Evolutionary conservation across 1,284 basidiomycete genomes (phyloP).

Genomic region (Cutaneotrichosporon cutaneum): DNA sequence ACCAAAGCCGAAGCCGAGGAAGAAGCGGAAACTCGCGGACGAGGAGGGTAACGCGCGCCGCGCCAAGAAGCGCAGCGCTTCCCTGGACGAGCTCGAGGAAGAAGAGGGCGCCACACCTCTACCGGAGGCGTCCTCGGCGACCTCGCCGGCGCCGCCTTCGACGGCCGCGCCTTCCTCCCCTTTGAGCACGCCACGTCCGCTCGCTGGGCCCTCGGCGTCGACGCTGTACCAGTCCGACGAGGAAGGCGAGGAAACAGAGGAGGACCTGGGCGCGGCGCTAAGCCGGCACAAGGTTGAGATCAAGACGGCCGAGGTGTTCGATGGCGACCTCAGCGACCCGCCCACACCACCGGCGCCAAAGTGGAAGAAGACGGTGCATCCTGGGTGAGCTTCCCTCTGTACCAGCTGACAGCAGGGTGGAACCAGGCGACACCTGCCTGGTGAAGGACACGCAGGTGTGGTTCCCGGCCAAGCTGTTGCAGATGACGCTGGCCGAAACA

Average conservation of each 20-base stretch:
- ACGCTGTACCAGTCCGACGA: neutral
- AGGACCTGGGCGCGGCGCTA: constrained; percentile 5
- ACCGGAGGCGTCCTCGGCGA: neutral
- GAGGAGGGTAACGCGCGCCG: neutral
- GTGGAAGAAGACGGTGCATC: constrained; percentile 2
- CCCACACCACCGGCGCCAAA: neutral
- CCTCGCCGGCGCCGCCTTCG: neutral
- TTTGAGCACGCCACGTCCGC: neutral
- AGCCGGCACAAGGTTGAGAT: neutral
- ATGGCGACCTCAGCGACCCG: neutral
- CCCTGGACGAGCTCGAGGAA: neutral
- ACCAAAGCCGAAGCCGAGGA: neutral
- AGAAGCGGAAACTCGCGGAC: neutral
- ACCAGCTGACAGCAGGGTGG: constrained; percentile 9
- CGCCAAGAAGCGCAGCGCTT: neutral
- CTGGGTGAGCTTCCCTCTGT: neutral
- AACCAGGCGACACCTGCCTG: constrained; percentile 9
- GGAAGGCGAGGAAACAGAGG: constrained; percentile 5
- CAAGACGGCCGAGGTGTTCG: neutral
- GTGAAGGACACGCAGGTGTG: constrained; percentile 5
- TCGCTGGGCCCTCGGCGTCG: neutral
- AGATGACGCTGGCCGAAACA: constrained; percentile 22
- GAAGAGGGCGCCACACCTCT: neutral
- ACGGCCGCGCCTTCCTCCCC: neutral
- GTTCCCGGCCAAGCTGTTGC: constrained; percentile 15